Percentiles rank a stretch among this genome's conserved stretches.
These are phyloP conservation scores for Metschnikowia cerradonensis DNA, from an alignment of 805 yeast genomes.

Conservation along the genomic window DNA sequence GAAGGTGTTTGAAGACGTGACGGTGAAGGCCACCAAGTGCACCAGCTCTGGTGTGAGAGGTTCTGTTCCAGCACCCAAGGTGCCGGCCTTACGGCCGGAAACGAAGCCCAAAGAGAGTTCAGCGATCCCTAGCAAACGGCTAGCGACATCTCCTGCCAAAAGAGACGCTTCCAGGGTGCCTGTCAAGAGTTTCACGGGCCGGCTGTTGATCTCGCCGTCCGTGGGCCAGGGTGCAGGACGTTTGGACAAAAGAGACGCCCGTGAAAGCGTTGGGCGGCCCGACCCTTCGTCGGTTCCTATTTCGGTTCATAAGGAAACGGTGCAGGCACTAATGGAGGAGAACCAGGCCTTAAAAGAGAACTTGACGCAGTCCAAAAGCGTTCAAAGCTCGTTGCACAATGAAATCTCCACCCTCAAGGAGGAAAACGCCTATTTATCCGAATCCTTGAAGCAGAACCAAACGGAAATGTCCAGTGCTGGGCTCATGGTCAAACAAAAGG, in stretches of 20 bases:
- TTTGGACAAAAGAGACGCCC: neutral
- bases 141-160: slow-evolving; percentile 62
- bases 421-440: slow-evolving; percentile 3
- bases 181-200: slow-evolving; percentile 37
- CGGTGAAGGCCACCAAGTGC: slow-evolving; percentile 37
- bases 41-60: slow-evolving; percentile 1
- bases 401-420: slow-evolving; percentile 32
- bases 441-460: slow-evolving; percentile 8
- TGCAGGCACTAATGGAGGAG: slow-evolving; percentile 47
- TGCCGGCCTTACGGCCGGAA: slow-evolving; percentile 7
- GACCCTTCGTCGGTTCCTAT: slow-evolving; percentile 1
- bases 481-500: slow-evolving; percentile 59
- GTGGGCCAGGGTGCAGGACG: slow-evolving; percentile 3
- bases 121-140: slow-evolving; percentile 60
- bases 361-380: slow-evolving; percentile 20
- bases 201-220: slow-evolving; percentile 33
- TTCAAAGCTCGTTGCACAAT: slow-evolving; percentile 21
- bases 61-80: neutral
- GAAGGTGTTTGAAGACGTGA: slow-evolving; percentile 52
- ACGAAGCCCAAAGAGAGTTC: neutral
- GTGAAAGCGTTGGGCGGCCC: slow-evolving; percentile 5
- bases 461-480: slow-evolving; percentile 43
- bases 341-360: slow-evolving; percentile 42
- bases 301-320: slow-evolving; percentile 17
- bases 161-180: slow-evolving; percentile 21